Evolutionary conservation across 805 yeast species (phyloP).

Genomic region (Ogataea populi-albae): DNA sequence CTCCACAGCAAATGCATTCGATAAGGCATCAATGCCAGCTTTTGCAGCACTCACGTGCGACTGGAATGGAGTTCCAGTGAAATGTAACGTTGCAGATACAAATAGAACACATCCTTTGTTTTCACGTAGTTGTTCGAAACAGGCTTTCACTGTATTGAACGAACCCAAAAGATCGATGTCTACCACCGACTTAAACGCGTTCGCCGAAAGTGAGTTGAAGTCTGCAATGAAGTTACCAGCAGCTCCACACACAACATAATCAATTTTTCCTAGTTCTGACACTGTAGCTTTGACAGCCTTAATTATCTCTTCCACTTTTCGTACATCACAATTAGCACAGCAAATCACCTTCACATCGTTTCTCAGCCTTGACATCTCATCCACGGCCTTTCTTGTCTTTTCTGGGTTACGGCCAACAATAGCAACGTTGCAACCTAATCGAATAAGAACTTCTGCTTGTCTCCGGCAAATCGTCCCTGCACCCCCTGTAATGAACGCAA

Average conservation of each 20-base stretch:
- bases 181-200: slow-evolving; percentile 86
- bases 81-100: slow-evolving; percentile 87
- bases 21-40: slow-evolving; percentile 90
- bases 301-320: slow-evolving; percentile 58
- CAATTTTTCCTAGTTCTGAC: slow-evolving; percentile 68
- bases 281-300: slow-evolving; percentile 68
- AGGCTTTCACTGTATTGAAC: slow-evolving; percentile 85
- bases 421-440: slow-evolving; percentile 83
- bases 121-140: slow-evolving; percentile 58
- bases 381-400: slow-evolving; percentile 66
- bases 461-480: slow-evolving; percentile 95
- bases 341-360: slow-evolving; percentile 68
- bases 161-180: slow-evolving; percentile 87
- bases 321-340: slow-evolving; percentile 72
- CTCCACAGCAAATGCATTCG: slow-evolving; percentile 83
- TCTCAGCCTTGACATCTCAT: slow-evolving; percentile 57
- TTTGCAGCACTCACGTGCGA: slow-evolving; percentile 92
- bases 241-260: slow-evolving; percentile 90
- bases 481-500: slow-evolving; percentile 91
- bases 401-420: slow-evolving; percentile 74
- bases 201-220: slow-evolving; percentile 71
- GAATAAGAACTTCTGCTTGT: slow-evolving; percentile 80
- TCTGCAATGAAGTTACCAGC: slow-evolving; percentile 91
- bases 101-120: slow-evolving; percentile 73
- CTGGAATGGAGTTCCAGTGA: slow-evolving; percentile 85